Percentiles rank a stretch among this genome's conserved stretches.
These are phyloP conservation scores for Leccinum ochraceum DNA, from an alignment of 768 basidiomycete genomes.

Conservation along the genomic window DNA sequence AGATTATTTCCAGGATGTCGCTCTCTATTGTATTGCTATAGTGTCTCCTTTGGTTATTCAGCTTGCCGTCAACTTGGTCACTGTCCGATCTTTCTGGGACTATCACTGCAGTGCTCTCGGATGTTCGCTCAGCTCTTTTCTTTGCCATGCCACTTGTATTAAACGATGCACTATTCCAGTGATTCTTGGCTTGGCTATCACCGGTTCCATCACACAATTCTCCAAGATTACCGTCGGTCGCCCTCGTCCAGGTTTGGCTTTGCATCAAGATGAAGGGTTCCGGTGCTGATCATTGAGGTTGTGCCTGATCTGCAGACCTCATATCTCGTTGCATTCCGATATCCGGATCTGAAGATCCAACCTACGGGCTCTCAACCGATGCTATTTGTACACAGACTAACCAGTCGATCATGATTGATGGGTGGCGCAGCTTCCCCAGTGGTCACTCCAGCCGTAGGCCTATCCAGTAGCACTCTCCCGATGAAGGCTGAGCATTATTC, in stretches of 20 bases:
- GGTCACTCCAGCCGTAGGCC: slow-evolving; percentile 85
- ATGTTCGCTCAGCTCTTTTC: slow-evolving; percentile 34
- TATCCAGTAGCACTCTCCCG: neutral
- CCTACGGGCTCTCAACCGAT: slow-evolving; percentile 72
- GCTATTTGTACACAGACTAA: slow-evolving; percentile 80
- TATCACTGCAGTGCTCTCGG: slow-evolving; percentile 65
- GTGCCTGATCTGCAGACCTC: slow-evolving; percentile 21
- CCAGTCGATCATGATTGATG: slow-evolving; percentile 62
- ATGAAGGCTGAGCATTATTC: slow-evolving; percentile 5
- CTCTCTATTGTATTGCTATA: slow-evolving; percentile 52
- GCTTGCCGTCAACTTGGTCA: slow-evolving; percentile 65
- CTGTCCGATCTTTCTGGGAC: slow-evolving; percentile 88
- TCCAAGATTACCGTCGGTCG: slow-evolving; percentile 87
- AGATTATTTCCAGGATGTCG: slow-evolving; percentile 39
- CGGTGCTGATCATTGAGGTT: neutral
- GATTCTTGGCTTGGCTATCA: slow-evolving; percentile 69
- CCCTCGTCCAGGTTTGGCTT: slow-evolving; percentile 72
- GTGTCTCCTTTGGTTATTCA: slow-evolving; percentile 73
- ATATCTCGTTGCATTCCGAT: slow-evolving; percentile 61
- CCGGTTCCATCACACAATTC: slow-evolving; percentile 82
- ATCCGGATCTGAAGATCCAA: slow-evolving; percentile 61
- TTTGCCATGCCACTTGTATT: slow-evolving; percentile 23
- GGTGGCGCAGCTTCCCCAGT: slow-evolving; percentile 90
- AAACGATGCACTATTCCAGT: slow-evolving; percentile 41
- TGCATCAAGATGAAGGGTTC: neutral